Percentiles rank a stretch among this genome's conserved stretches.
Conservation (phyloP, 352 stramenopile genomes). For the Phytopythium sindhum region DNA sequence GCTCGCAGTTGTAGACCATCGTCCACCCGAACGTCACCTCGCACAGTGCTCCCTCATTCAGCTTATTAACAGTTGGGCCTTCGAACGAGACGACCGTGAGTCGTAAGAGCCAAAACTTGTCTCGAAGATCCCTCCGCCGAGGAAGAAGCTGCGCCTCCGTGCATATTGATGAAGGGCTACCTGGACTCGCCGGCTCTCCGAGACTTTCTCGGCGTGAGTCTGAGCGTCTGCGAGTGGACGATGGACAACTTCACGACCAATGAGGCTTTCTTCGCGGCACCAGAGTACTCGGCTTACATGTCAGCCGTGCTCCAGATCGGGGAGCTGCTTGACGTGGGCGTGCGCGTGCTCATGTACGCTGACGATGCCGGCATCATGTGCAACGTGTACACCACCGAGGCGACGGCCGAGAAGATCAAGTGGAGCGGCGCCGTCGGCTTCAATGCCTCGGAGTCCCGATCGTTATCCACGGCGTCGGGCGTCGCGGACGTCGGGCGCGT, state of each 20-base stretch:
- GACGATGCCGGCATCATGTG: constrained; percentile 34
- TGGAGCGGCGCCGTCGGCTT: constrained; percentile 29
- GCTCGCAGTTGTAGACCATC: not conserved
- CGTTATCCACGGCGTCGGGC: constrained; percentile 9
- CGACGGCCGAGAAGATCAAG: constrained; percentile 20
- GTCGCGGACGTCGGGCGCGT: constrained; percentile 18
- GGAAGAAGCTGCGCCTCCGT: not conserved
- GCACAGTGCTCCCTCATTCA: not conserved
- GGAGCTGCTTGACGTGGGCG: constrained; percentile 16
- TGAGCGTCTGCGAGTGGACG: constrained; percentile 60
- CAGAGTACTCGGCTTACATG: constrained; percentile 52
- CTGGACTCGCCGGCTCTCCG: constrained; percentile 48
- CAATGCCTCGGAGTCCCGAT: constrained; percentile 5
- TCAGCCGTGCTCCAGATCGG: constrained; percentile 10
- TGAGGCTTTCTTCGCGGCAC: constrained; percentile 60
- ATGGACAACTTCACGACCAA: constrained; percentile 90
- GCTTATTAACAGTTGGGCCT: no score
- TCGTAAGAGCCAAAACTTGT: not conserved
- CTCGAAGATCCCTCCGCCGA: not conserved
- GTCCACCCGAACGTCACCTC: not conserved
- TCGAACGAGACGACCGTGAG: not conserved
- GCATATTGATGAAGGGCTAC: constrained; percentile 22
- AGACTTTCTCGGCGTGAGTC: constrained; percentile 26
- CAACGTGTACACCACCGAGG: constrained; percentile 34
- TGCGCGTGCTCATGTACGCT: constrained; percentile 23